Conservation (phyloP, 176 grass and related monocot genomes). For the Musa itinerans region DNA sequence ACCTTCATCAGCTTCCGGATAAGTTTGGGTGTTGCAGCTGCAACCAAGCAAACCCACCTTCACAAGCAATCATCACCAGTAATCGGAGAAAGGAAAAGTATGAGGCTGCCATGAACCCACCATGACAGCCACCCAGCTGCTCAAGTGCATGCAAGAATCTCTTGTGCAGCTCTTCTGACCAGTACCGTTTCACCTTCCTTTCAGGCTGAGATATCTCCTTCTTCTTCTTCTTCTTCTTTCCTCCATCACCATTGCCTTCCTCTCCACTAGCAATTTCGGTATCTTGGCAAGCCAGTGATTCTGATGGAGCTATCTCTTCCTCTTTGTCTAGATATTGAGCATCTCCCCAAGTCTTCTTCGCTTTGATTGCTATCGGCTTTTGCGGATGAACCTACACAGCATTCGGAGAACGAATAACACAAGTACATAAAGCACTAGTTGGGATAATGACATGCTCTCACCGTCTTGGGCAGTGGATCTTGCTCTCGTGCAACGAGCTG, state of each 20-base stretch:
- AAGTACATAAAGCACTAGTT: neutral
- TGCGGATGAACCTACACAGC: neutral
- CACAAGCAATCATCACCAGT: too few relatives aligned
- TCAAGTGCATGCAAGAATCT: neutral
- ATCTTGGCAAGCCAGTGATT: too few relatives aligned
- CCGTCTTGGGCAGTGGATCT: neutral
- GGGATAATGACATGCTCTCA: neutral
- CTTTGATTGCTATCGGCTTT: neutral
- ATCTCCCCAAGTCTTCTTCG: neutral
- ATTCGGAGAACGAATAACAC: neutral
- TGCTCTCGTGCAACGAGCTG: neutral
- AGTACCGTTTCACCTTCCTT: neutral
- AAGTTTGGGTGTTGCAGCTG: conserved; percentile 3
- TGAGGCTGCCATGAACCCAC: neutral
- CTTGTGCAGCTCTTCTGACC: conserved; percentile 5
- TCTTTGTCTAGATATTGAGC: neutral
- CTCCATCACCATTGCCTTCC: neutral
- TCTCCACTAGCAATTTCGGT: neutral
- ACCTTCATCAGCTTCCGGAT: conserved; percentile 9
- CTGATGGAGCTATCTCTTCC: too few relatives aligned
- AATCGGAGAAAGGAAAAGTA: too few relatives aligned
- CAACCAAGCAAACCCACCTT: neutral
- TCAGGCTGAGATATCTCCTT: neutral
- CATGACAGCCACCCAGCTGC: neutral
- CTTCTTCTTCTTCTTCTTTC: neutral